Percentiles rank a stretch among this genome's conserved stretches.
Evolutionary conservation across 306 rosid species (phyloP).

Genomic region (Cercis canadensis): DNA sequence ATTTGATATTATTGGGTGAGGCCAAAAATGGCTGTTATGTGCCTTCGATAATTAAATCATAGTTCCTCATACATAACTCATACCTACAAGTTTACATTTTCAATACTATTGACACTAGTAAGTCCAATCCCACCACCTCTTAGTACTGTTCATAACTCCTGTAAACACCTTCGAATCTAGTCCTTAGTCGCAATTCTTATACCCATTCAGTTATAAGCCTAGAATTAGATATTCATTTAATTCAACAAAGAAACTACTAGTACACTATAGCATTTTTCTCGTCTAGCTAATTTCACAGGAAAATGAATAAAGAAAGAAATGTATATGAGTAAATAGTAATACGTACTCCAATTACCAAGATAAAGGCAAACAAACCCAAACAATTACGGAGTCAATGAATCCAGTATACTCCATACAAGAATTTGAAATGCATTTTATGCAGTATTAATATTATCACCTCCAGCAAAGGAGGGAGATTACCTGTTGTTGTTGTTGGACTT

Average conservation of each 20-base stretch:
- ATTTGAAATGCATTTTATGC: neutral
- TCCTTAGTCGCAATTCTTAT: too few species aligned
- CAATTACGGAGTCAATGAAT: neutral
- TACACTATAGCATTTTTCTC: neutral
- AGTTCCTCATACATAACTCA: neutral
- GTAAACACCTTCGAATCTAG: too few species aligned
- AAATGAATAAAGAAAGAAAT: neutral
- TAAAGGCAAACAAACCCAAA: too few species aligned
- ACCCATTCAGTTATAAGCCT: too few species aligned
- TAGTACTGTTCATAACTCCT: too few species aligned
- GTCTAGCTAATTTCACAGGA: neutral
- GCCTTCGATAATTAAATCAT: neutral
- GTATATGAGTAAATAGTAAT: too few species aligned
- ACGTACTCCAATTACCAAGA: too few species aligned
- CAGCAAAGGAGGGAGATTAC: conserved; percentile 25
- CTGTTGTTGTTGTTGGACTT: conserved; percentile 49
- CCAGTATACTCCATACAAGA: neutral
- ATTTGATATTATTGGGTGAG: neutral
- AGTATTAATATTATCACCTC: neutral
- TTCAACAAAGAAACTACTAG: neutral
- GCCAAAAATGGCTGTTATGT: neutral
- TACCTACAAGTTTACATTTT: neutral
- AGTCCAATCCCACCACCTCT: too few species aligned
- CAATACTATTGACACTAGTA: neutral
- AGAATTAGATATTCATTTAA: too few species aligned